Evolutionary conservation across 768 basidiomycete species (phyloP).

Genomic region (Rubroboletus satanas): DNA sequence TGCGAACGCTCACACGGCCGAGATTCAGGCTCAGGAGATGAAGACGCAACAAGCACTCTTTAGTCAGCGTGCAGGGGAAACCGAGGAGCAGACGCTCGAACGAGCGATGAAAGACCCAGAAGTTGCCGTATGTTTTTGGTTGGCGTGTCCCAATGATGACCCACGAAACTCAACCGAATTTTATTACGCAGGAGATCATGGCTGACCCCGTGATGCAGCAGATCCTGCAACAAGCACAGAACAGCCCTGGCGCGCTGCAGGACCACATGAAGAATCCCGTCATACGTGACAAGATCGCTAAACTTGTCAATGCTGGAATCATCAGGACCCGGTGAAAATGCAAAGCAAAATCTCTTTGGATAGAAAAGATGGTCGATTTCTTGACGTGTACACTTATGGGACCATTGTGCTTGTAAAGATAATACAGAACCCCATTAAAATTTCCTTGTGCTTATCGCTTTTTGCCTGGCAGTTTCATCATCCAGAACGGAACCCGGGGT

Average conservation of each 20-base stretch:
- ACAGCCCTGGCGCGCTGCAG: constrained; percentile 81
- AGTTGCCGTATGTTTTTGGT: constrained; percentile 64
- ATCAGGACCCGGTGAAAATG: constrained; percentile 72
- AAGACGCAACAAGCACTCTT: constrained; percentile 82
- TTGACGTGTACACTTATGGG: constrained; percentile 21
- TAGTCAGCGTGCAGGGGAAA: constrained; percentile 75
- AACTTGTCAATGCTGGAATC: constrained; percentile 89
- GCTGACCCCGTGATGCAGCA: constrained; percentile 89
- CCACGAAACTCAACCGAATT: constrained; percentile 9
- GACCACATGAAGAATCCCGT: constrained; percentile 95
- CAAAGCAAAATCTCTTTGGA: constrained; percentile 7
- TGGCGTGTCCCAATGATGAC: neutral
- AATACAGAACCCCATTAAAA: constrained; percentile 9
- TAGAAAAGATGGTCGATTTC: constrained; percentile 9
- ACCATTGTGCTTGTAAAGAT: constrained; percentile 23
- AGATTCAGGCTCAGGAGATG: constrained; percentile 75
- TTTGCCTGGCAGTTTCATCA: neutral
- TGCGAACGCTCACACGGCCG: constrained; percentile 76
- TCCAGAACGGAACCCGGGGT: constrained; percentile 35
- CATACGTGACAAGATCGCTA: constrained; percentile 78
- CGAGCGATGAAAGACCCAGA: constrained; percentile 98
- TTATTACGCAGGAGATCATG: constrained; percentile 64
- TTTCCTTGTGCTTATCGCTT: neutral
- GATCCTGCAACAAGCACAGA: constrained; percentile 92
- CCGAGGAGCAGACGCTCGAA: constrained; percentile 87